phyloP scores from a whole-genome alignment of 73 alveolate genomes.

The Paraurostyla sp. region DNA sequence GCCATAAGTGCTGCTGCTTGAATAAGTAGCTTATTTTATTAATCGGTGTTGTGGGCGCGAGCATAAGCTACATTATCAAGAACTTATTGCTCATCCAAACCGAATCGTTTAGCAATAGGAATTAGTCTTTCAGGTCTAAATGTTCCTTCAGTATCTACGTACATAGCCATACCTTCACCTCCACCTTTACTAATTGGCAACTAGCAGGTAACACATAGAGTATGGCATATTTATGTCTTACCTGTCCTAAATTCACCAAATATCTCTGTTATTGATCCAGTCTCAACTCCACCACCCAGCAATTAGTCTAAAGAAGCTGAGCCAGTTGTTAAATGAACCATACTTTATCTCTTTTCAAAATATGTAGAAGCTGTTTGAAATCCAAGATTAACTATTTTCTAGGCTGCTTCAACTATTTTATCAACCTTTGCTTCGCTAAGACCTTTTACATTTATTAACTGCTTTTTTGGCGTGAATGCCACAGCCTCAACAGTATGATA shows the following conservation, averaged over 20 bases:
- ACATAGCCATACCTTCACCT: conserved; percentile 96
- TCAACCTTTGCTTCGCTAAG: conserved; percentile 97
- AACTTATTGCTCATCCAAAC: conserved; percentile 94
- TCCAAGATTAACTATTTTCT: conserved; percentile 83
- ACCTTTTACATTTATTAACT: conserved; percentile 95
- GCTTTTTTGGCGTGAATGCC: conserved; percentile 90
- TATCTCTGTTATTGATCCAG: conserved; percentile 97
- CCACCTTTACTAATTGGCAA: conserved; percentile 95
- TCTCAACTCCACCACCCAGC: conserved; percentile 97
- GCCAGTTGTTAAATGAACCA: conserved; percentile 92
- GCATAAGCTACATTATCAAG: conserved; percentile 98
- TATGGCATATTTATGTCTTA: conserved; percentile 95
- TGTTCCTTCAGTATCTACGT: conserved; percentile 98
- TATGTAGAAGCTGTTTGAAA: conserved; percentile 89
- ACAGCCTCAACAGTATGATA: conserved; percentile 88
- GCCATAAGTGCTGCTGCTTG: conserved; percentile 97
- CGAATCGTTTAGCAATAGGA: conserved; percentile 95
- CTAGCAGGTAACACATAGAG: conserved; percentile 96
- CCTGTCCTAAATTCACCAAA: conserved; percentile 99
- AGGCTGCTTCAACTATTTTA: conserved; percentile 86
- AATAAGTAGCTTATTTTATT: conserved; percentile 89
- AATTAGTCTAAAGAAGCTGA: conserved; percentile 87
- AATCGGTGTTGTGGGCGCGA: conserved; percentile 98
- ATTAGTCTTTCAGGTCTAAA: conserved; percentile 97
- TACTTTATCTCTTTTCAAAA: conserved; percentile 83